Conservation (phyloP, 768 basidiomycete genomes). For the Kwoniella newhampshirensis region DNA sequence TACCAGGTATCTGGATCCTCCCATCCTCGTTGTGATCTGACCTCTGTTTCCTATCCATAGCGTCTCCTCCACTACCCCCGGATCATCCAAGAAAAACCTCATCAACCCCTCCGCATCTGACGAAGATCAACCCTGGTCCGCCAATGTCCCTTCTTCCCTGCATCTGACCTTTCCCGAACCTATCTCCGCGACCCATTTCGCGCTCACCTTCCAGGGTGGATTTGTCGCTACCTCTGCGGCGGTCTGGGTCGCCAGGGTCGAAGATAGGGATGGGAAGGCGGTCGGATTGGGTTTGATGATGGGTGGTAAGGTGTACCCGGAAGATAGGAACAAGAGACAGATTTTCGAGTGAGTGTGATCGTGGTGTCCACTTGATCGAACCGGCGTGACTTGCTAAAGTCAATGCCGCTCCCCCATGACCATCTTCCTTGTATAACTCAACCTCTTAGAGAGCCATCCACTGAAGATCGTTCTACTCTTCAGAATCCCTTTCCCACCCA, state of each 20-base stretch:
- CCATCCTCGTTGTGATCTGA: background rate
- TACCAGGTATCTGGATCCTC: background rate
- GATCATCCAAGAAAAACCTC: slow-evolving; percentile 30
- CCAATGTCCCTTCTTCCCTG: slow-evolving; percentile 38
- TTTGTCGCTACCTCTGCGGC: slow-evolving; percentile 39
- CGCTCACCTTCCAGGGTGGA: slow-evolving; percentile 51
- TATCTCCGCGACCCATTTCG: slow-evolving; percentile 42
- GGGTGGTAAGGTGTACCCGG: slow-evolving; percentile 47
- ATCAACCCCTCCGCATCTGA: slow-evolving; percentile 17
- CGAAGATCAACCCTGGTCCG: slow-evolving; percentile 32
- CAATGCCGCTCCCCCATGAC: too few species aligned
- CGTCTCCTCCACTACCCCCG: slow-evolving; percentile 22
- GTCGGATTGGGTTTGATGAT: slow-evolving; percentile 40
- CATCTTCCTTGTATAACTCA: too few species aligned
- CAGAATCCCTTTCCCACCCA: slow-evolving; percentile 19
- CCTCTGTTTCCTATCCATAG: too few species aligned
- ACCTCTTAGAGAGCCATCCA: too few species aligned
- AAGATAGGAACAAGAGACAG: slow-evolving; percentile 48
- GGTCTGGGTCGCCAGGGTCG: slow-evolving; percentile 39
- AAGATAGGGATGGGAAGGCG: slow-evolving; percentile 15
- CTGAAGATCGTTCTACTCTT: too few species aligned
- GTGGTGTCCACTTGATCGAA: too few species aligned
- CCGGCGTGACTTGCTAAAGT: too few species aligned
- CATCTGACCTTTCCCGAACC: slow-evolving; percentile 42
- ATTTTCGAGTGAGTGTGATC: slow-evolving; percentile 38